Evolutionary conservation across 2,329 filamentous ascomycete genomes (phyloP).

Genomic region (Balansia obtecta): DNA sequence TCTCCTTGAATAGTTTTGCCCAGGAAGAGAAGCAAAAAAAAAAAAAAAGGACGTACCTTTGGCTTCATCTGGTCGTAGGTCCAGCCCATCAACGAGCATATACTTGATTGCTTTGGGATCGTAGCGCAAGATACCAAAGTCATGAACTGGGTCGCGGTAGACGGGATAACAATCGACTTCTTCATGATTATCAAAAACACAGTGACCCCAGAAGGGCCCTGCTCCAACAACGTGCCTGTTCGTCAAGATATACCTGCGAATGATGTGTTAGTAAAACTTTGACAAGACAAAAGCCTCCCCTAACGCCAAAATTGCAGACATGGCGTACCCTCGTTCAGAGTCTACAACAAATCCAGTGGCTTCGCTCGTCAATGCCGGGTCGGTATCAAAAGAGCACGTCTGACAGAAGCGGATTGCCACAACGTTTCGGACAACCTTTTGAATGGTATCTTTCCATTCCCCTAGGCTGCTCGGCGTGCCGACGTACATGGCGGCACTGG

Average conservation of each 20-base stretch:
- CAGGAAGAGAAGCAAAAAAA: background rate
- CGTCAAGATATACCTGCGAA: constrained; percentile 59
- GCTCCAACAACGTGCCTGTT: constrained; percentile 90
- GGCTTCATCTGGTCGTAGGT: constrained; percentile 74
- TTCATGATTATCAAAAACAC: constrained; percentile 97
- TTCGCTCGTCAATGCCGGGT: constrained; percentile 83
- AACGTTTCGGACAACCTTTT: constrained; percentile 85
- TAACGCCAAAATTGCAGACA: background rate
- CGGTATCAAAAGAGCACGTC: constrained; percentile 97
- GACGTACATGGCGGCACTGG: constrained; percentile 21
- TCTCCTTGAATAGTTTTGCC: background rate
- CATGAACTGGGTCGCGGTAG: constrained; percentile 95
- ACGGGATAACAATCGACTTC: constrained; percentile 92
- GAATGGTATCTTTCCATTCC: constrained; percentile 94
- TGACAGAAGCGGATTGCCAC: constrained; percentile 99
- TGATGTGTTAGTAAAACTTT: background rate
- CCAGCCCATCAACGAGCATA: constrained; percentile 75
- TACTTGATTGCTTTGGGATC: constrained; percentile 95
- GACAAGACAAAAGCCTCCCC: background rate
- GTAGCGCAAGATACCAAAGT: constrained; percentile 94
- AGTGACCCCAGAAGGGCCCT: constrained; percentile 95
- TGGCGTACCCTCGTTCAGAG: constrained; percentile 65
- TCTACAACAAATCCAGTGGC: constrained; percentile 97
- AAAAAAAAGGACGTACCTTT: constrained; percentile 33
- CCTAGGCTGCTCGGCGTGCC: constrained; percentile 27